A percentile compares a stretch with the other conserved stretches of the same genome.
Evolutionary conservation across 805 yeast genomes (phyloP).

Genomic region (Scheffersomyces coipomensis): DNA sequence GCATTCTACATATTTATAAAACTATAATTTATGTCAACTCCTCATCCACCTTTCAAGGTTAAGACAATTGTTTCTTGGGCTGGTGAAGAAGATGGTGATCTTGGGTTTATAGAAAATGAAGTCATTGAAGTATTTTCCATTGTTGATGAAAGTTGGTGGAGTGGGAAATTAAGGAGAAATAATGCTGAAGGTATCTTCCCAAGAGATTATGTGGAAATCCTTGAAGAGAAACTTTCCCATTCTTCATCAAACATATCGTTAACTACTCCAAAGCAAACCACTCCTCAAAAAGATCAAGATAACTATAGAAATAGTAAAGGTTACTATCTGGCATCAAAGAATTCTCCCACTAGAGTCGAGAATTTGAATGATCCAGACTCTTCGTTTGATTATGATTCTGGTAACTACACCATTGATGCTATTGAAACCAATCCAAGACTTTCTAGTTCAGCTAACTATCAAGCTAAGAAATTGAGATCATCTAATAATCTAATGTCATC

Average conservation of each 20-base stretch:
- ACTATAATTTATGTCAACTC: slow-evolving; percentile 13
- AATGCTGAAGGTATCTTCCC: slow-evolving; percentile 86
- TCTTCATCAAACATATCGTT: slow-evolving; percentile 17
- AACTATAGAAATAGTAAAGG: slow-evolving; percentile 6
- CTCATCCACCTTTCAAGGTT: slow-evolving; percentile 66
- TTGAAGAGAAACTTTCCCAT: slow-evolving; percentile 30
- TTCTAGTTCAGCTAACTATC: slow-evolving; percentile 2
- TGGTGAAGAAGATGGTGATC: slow-evolving; percentile 83
- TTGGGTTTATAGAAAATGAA: slow-evolving; percentile 94
- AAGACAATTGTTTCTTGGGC: slow-evolving; percentile 91
- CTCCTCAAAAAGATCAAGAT: slow-evolving; percentile 8
- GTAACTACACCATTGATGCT: slow-evolving; percentile 19
- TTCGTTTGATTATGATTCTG: slow-evolving; percentile 16
- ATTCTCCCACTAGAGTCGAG: slow-evolving; percentile 9
- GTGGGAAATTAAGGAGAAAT: slow-evolving; percentile 77
- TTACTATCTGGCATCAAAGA: slow-evolving; percentile 6
- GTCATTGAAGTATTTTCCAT: slow-evolving; percentile 75
- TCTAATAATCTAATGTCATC: slow-evolving; percentile 15
- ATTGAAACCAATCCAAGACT: slow-evolving; percentile 16
- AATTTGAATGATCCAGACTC: slow-evolving; percentile 9
- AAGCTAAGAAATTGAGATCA: slow-evolving; percentile 10
- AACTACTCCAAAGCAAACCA: slow-evolving; percentile 9
- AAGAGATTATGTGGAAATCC: slow-evolving; percentile 70
- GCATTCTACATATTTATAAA: not conserved
- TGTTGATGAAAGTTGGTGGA: slow-evolving; percentile 93